Evolutionary conservation across 768 basidiomycete species (phyloP).

Genomic region (Russula brevipes): DNA sequence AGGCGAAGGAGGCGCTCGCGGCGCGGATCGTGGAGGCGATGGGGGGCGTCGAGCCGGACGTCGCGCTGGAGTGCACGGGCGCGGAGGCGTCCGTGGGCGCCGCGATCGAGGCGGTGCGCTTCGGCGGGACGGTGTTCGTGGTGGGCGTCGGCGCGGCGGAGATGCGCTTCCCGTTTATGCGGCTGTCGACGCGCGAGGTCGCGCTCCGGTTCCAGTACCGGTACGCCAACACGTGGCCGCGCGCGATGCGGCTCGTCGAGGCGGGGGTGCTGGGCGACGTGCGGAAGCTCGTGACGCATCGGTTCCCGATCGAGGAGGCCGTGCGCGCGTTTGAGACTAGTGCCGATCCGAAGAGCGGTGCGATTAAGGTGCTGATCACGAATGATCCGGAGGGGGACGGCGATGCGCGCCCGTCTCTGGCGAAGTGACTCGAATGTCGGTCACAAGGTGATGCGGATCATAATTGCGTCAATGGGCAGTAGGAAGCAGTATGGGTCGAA

Average conservation of each 20-base stretch:
- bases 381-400: constrained; percentile 1
- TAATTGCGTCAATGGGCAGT: too few relatives aligned
- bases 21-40: constrained; percentile 48
- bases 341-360: constrained; percentile 59
- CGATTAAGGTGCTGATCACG: constrained; percentile 62
- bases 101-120: constrained; percentile 44
- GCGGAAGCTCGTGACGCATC: constrained; percentile 75
- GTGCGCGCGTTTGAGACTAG: constrained; percentile 75
- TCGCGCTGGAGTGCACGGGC: constrained; percentile 62
- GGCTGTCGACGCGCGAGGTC: constrained; percentile 64
- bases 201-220: constrained; percentile 66
- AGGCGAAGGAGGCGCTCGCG: constrained; percentile 46
- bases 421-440: too few relatives aligned
- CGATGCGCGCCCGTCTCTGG: too few relatives aligned
- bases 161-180: constrained; percentile 64
- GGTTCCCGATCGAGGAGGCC: constrained; percentile 66
- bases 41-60: constrained; percentile 40
- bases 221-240: constrained; percentile 74
- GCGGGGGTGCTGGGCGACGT: constrained; percentile 66
- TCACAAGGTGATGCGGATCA: too few relatives aligned
- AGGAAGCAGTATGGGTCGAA: too few relatives aligned
- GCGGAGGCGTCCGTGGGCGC: constrained; percentile 57
- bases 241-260: constrained; percentile 72
- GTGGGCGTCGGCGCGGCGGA: constrained; percentile 66
- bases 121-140: constrained; percentile 64